A percentile compares a stretch with the other conserved stretches of the same genome.
Evolutionary conservation across 2,329 filamentous ascomycete genomes (phyloP).

Genomic region (Aspergillus ustus): DNA sequence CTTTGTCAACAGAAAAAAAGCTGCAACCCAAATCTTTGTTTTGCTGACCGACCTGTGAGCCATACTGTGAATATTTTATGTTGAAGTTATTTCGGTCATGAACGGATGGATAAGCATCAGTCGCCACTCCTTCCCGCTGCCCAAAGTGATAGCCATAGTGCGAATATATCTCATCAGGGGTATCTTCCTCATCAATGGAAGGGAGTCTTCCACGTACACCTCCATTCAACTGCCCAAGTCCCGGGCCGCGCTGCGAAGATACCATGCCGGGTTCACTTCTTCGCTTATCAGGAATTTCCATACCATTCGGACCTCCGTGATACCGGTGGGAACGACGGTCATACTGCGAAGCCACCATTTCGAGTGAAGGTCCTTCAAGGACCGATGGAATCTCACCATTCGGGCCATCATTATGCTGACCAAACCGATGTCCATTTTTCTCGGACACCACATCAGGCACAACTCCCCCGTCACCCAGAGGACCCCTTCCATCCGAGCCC

Average conservation of each 20-base stretch:
- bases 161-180: neutral
- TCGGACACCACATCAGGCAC: neutral
- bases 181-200: neutral
- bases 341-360: neutral
- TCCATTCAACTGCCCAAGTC: neutral
- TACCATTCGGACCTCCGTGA: neutral
- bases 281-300: no score
- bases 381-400: neutral
- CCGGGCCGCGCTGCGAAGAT: neutral
- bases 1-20: neutral
- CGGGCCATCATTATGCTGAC: neutral
- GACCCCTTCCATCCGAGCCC: neutral
- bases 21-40: neutral
- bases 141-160: neutral
- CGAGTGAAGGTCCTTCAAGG: neutral
- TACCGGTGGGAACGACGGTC: no score
- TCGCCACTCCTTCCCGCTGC: neutral
- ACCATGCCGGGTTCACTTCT: neutral
- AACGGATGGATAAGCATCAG: neutral
- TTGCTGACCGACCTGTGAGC: slow-evolving; percentile 16
- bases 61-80: neutral
- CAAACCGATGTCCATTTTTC: neutral
- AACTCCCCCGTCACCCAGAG: neutral
- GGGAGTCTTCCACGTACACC: neutral
- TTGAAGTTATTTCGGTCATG: neutral